Base-by-base conservation (phyloP, 2,329 filamentous ascomycete genomes). In the Aspergillus pseudoterreus region DNA sequence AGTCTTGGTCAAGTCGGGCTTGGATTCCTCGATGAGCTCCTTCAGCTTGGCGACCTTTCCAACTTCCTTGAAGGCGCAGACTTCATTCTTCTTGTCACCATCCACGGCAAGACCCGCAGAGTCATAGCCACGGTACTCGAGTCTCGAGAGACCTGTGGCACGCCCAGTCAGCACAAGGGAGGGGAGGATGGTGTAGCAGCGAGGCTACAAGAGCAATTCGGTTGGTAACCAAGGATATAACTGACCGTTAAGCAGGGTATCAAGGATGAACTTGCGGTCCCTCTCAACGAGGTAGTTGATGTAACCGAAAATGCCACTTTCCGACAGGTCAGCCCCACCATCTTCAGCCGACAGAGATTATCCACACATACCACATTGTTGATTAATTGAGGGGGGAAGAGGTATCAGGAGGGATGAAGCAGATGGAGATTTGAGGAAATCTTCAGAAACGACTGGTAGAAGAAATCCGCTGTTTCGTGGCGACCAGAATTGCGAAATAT, bases 271-370 rank as follows among this genome's bases (percentile, higher is more conserved):
- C 77, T 90, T 92, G 74, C 94, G 85, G 80, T 97, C 92, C 84
- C 95, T 96, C 83, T 97, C 94, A 73, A 97, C 91, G 73, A 97
- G 81, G 78, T 97, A 97, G 81, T 97, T 97, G 80, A 97, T 90
- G 82, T 97, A 97, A 68, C 92, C 92, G 79, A 97, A 82, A 47
- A 72, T 72, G 54, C 69, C 69, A 67, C 69, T 72, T 38, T 17
- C 32, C 11, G 32, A 6, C 21, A 24, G 32, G 58, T 64, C 14
- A 65, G 60, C 47, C 27, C 46, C 38, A 45, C 11, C 19, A 33
- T 17, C 35, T 17, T 19, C 39, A 21, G 12, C 19, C 17, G 19
- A 45, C n/a, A 24, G 12, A 6, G 36, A 21, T 39, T 24, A n/a
- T 15, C 27, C 24, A 22, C 43, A 59, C 68, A 48, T 63, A 71